Conservation (phyloP, 371 early-diverging fungal species). For the Conidiobolus incongruus region DNA sequence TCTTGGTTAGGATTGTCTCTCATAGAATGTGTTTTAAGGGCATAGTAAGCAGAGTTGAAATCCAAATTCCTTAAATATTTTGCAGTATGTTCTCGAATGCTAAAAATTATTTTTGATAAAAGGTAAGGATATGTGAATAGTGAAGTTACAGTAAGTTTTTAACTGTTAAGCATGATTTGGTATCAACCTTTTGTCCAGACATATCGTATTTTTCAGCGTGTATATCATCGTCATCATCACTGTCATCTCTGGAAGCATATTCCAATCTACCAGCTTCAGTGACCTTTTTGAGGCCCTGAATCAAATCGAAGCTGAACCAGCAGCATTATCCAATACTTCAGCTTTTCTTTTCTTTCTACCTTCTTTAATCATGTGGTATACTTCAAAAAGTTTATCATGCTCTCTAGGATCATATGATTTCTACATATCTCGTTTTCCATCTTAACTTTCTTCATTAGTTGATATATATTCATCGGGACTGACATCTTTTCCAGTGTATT, state of each 20-base stretch:
- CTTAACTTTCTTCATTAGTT: conserved; percentile 62
- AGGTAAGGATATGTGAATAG: no score
- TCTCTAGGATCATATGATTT: conserved; percentile 86
- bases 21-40: conserved; percentile 97
- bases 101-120: no score
- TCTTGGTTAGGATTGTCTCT: conserved; percentile 77
- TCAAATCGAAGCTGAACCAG: conserved; percentile 7
- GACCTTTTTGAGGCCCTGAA: conserved; percentile 20
- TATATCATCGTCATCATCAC: conserved; percentile 69
- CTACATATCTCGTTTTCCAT: conserved; percentile 93
- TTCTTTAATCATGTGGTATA: conserved; percentile 81
- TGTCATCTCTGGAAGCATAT: conserved; percentile 35
- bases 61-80: conserved; percentile 91
- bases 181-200: conserved; percentile 75
- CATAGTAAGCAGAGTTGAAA: conserved; percentile 87
- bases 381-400: conserved; percentile 51
- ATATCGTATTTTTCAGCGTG: conserved; percentile 77
- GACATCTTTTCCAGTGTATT: conserved; percentile 67
- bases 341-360: conserved; percentile 63
- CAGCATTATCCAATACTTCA: conserved; percentile 42
- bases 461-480: conserved; percentile 62
- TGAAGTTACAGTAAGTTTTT: conserved; percentile 58
- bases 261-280: conserved; percentile 11
- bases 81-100: conserved; percentile 96
- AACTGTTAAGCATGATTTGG: conserved; percentile 81